phyloP scores from a whole-genome alignment of 352 stramenopile genomes.

The Aphanomyces cochlioides region DNA sequence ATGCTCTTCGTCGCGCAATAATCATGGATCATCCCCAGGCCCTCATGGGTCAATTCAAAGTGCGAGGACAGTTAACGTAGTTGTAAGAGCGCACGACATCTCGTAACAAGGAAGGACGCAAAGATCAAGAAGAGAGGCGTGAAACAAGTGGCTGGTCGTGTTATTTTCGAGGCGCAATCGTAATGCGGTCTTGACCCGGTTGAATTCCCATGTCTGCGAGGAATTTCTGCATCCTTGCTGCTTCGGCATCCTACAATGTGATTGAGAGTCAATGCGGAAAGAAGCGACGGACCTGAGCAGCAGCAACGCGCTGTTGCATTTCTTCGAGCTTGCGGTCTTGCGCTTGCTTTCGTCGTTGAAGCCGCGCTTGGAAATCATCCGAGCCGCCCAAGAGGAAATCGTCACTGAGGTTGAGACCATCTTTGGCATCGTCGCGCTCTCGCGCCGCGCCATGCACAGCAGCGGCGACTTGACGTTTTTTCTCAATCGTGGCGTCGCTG shows the following conservation, averaged over 20 bases:
- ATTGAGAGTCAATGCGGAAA: background rate
- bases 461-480: conserved; percentile 42
- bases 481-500: conserved; percentile 56
- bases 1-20: too few relatives aligned
- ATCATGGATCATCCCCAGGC: too few relatives aligned
- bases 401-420: conserved; percentile 65
- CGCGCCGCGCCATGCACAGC: conserved; percentile 59
- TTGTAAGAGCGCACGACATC: too few relatives aligned
- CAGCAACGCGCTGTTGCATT: conserved; percentile 18
- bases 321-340: conserved; percentile 12
- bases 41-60: too few relatives aligned
- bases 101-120: too few relatives aligned
- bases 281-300: conserved; percentile 30
- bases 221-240: conserved; percentile 74
- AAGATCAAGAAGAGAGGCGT: too few relatives aligned
- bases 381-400: conserved; percentile 60
- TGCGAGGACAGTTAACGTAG: too few relatives aligned
- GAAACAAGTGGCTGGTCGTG: background rate
- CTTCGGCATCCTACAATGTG: conserved; percentile 46
- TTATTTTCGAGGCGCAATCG: conserved; percentile 51
- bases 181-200: conserved; percentile 44
- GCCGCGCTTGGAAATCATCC: conserved; percentile 28
- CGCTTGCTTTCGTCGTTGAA: conserved; percentile 39
- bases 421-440: conserved; percentile 54
- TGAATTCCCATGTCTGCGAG: conserved; percentile 61